Evolutionary conservation across 495 filamentous ascomycete genomes (phyloP).

Genomic region (Physcia stellaris): DNA sequence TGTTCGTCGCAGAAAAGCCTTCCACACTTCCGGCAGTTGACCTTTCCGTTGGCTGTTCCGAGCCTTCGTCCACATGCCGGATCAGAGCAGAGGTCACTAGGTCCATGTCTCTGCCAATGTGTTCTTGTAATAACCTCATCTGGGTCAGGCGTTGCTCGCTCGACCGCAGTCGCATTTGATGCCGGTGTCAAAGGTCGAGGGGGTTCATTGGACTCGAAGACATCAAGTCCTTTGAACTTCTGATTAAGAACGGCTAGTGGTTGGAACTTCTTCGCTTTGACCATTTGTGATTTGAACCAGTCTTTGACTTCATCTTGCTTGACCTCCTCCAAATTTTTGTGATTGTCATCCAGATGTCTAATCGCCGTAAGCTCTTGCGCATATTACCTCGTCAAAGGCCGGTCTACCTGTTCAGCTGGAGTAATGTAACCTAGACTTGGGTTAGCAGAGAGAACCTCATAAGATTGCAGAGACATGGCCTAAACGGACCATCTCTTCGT

Average conservation of each 20-base stretch:
- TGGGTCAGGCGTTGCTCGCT: slow-evolving; percentile 48
- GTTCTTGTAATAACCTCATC: slow-evolving; percentile 77
- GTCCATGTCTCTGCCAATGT: slow-evolving; percentile 72
- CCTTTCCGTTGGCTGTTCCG: slow-evolving; percentile 62
- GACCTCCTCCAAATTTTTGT: slow-evolving; percentile 84
- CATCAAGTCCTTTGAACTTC: slow-evolving; percentile 91
- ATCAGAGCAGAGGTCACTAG: slow-evolving; percentile 73
- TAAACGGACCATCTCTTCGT: slow-evolving; percentile 98
- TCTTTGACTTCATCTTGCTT: slow-evolving; percentile 95
- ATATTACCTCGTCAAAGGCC: background rate
- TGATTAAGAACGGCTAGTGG: slow-evolving; percentile 85
- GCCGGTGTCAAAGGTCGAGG: slow-evolving; percentile 17
- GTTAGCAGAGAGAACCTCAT: slow-evolving; percentile 7
- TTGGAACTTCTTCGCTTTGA: slow-evolving; percentile 91
- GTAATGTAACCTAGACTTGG: slow-evolving; percentile 58
- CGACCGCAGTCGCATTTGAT: slow-evolving; percentile 15
- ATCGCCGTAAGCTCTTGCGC: slow-evolving; percentile 11
- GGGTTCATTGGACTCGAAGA: slow-evolving; percentile 89
- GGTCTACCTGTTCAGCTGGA: slow-evolving; percentile 76
- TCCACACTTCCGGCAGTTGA: slow-evolving; percentile 89
- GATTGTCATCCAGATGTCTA: slow-evolving; percentile 85
- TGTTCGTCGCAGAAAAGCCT: slow-evolving; percentile 93
- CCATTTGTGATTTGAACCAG: slow-evolving; percentile 94
- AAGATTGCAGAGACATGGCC: slow-evolving; percentile 8
- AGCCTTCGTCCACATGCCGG: slow-evolving; percentile 71